Evolutionary conservation across 2,329 filamentous ascomycete genomes (phyloP).

Genomic region (Chrysoporthe austroafricana): DNA sequence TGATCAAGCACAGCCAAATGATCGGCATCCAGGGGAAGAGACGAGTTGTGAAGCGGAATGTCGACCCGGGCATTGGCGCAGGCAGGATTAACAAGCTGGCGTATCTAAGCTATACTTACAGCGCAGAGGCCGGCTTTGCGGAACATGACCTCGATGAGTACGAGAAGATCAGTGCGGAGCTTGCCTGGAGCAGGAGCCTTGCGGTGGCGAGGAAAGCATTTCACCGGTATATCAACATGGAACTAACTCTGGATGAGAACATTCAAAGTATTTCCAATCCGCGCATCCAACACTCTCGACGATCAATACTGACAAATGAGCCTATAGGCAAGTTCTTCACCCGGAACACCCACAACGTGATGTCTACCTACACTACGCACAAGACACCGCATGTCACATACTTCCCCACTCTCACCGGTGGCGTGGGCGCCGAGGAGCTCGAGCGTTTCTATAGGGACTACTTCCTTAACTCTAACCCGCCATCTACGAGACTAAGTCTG

Average conservation of each 20-base stretch:
- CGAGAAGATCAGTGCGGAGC: slow-evolving; percentile 63
- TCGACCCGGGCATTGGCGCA: slow-evolving; percentile 43
- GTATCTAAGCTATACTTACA: slow-evolving; percentile 47
- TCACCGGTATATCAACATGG: slow-evolving; percentile 60
- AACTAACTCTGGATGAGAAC: slow-evolving; percentile 68
- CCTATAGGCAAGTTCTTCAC: slow-evolving; percentile 56
- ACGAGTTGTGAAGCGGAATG: slow-evolving; percentile 39
- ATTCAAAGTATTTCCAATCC: slow-evolving; percentile 50
- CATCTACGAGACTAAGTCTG: slow-evolving; percentile 62
- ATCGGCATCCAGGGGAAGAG: slow-evolving; percentile 50
- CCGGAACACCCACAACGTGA: slow-evolving; percentile 60
- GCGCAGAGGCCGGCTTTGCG: slow-evolving; percentile 67
- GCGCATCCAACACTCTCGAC: no score
- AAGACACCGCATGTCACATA: slow-evolving; percentile 71
- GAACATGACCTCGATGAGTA: slow-evolving; percentile 72
- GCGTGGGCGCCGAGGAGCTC: slow-evolving; percentile 61
- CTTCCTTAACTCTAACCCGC: slow-evolving; percentile 66
- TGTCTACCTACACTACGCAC: slow-evolving; percentile 64
- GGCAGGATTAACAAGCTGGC: slow-evolving; percentile 42
- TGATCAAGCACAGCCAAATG: slow-evolving; percentile 48
- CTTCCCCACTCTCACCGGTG: slow-evolving; percentile 67
- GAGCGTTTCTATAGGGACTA: slow-evolving; percentile 67
- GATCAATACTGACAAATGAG: slow-evolving; percentile 33
- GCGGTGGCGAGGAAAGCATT: slow-evolving; percentile 64
- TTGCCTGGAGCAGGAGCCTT: slow-evolving; percentile 72